Percentiles rank a stretch among this genome's conserved stretches.
Conservation (phyloP, 2,329 filamentous ascomycete genomes). For the Incumbomyces delicatus region DNA sequence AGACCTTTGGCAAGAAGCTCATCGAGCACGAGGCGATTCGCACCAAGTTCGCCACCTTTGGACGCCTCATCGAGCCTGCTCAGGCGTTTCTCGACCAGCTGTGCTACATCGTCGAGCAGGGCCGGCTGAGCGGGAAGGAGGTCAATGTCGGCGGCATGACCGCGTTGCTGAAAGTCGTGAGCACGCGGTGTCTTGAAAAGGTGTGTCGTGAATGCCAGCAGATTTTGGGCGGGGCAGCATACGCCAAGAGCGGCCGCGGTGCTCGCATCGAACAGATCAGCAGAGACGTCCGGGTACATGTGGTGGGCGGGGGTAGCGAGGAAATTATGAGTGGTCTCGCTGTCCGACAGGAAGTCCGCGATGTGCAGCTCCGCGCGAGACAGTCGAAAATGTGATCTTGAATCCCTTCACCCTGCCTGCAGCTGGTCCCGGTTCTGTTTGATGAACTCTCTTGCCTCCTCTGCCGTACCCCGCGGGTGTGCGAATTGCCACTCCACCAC, state of each 20-base stretch:
- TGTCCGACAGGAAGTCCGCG: constrained; percentile 60
- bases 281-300: constrained; percentile 52
- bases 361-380: constrained; percentile 35
- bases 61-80: constrained; percentile 57
- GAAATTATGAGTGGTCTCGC: constrained; percentile 64
- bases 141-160: constrained; percentile 59
- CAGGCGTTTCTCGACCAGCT: constrained; percentile 53
- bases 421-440: constrained; percentile 45
- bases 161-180: constrained; percentile 59
- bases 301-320: constrained; percentile 60
- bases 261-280: constrained; percentile 59
- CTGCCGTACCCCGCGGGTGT: constrained; percentile 49
- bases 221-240: constrained; percentile 60
- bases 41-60: constrained; percentile 59
- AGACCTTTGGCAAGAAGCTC: constrained; percentile 58
- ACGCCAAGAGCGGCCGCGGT: constrained; percentile 59
- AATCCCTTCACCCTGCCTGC: constrained; percentile 1
- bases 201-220: constrained; percentile 47
- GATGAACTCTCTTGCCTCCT: constrained; percentile 38
- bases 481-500: constrained; percentile 83
- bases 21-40: constrained; percentile 67
- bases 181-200: constrained; percentile 44
- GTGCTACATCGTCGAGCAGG: constrained; percentile 41
- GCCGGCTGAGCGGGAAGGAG: constrained; percentile 36
- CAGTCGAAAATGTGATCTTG: constrained; percentile 15